Base-by-base conservation (phyloP, 768 basidiomycete species). In the Pleurotus platypus region DNA sequence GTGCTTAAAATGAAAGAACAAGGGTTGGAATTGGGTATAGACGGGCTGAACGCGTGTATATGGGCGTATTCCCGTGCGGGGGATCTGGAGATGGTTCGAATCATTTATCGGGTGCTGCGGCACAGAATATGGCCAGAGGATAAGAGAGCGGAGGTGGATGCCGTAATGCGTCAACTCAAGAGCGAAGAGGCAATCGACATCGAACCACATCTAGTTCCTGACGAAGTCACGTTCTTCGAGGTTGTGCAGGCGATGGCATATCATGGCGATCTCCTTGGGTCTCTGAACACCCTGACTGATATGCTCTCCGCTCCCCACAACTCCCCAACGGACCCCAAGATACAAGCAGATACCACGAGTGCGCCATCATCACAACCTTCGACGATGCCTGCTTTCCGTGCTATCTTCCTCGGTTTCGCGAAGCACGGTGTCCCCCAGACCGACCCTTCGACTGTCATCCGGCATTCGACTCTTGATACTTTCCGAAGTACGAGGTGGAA, bases 351-450 rank as follows among this genome's bases (percentile, higher is more conserved):
- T 2, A 59, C 66, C 16, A 69, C 69, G 4, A 54, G 63, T 16
- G 61, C 69, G 3, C 56, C 63, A 22, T 69, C 70, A 1, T 58
- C 57, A 9, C 80, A 76, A 56, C 68, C 65, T 22, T 81, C 82
- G 2, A 81, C 76, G 1, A 65, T 82, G 47, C 69, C 79, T 18
- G 74, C 83, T 30, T 94, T 87, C 67, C 83, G 89, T 18, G 82
- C 82, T 15, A 67, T 94, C 40, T 92, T 94, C 64, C 77, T 88
- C 15, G 91, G 89, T 1, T 94, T 92, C 66, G 73, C 76, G 5
- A 81, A 80, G 9, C 84, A 89, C 61, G 89, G 81, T 39, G 60
- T 70, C 35, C 63, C 67, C 5, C 64, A 69, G 12, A 35, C 30
- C 9, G 51, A 30, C 13, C 16, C n/a, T 27, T 16, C 22, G 8